Conservation (phyloP, 768 basidiomycete genomes). For the Termitomyces sp. region DNA sequence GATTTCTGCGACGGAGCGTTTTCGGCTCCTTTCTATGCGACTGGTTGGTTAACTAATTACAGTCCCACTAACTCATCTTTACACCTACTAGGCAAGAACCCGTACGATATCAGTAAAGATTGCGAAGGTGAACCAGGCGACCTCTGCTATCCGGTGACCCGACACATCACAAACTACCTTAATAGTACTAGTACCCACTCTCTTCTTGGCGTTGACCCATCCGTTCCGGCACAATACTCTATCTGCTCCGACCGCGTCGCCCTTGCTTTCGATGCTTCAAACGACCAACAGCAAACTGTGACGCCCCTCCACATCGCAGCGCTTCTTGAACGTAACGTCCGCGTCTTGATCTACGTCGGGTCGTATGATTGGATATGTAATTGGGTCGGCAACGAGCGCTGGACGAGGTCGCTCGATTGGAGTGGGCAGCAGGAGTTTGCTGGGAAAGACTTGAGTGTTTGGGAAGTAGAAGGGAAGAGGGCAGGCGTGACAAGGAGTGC, state of each 20-base stretch:
- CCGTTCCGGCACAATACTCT: slow-evolving; percentile 28
- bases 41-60: slow-evolving; percentile 25
- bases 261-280: slow-evolving; percentile 37
- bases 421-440: slow-evolving; percentile 46
- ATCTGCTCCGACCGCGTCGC: slow-evolving; percentile 35
- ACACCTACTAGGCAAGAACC: slow-evolving; percentile 37
- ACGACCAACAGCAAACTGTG: slow-evolving; percentile 42
- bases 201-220: slow-evolving; percentile 58
- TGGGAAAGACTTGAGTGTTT: slow-evolving; percentile 42
- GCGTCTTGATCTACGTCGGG: slow-evolving; percentile 67
- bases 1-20: slow-evolving; percentile 55
- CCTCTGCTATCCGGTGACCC: slow-evolving; percentile 56
- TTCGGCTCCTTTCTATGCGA: slow-evolving; percentile 33
- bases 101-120: slow-evolving; percentile 64
- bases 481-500: slow-evolving; percentile 31
- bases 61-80: not conserved
- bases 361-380: slow-evolving; percentile 75
- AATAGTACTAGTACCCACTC: slow-evolving; percentile 48
- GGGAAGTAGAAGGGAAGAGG: slow-evolving; percentile 48
- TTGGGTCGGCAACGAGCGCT: slow-evolving; percentile 68
- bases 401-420: slow-evolving; percentile 72
- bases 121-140: slow-evolving; percentile 46
- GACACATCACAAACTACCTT: slow-evolving; percentile 58
- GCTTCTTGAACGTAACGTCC: slow-evolving; percentile 67
- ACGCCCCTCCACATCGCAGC: slow-evolving; percentile 51